phyloP scores from a whole-genome alignment of 352 stramenopile genomes.

The Elongisporangium prolatum region DNA sequence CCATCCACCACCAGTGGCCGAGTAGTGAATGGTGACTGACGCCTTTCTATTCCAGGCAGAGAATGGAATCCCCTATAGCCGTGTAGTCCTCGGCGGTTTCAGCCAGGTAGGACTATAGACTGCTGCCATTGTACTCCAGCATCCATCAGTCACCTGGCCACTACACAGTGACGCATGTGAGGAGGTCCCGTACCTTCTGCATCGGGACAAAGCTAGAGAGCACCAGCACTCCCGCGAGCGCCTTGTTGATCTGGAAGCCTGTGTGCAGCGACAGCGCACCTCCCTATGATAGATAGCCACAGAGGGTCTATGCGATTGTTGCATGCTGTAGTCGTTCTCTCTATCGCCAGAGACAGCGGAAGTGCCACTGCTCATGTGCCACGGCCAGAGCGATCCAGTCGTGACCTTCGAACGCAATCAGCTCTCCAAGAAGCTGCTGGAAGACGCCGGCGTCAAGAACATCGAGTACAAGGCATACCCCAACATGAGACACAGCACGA shows the following conservation, averaged over 20 bases:
- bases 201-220: constrained; percentile 73
- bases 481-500: constrained; percentile 50
- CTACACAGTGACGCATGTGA: too few relatives aligned
- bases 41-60: constrained; percentile 25
- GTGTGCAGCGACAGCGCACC: constrained; percentile 85
- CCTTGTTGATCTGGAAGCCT: constrained; percentile 53
- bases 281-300: neutral
- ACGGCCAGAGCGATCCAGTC: constrained; percentile 51
- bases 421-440: constrained; percentile 38
- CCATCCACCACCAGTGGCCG: neutral
- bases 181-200: constrained; percentile 17
- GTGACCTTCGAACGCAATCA: constrained; percentile 41
- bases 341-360: constrained; percentile 35
- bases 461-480: constrained; percentile 60
- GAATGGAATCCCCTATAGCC: constrained; percentile 69
- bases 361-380: constrained; percentile 65
- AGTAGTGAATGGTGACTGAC: neutral
- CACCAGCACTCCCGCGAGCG: constrained; percentile 63
- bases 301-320: too few relatives aligned
- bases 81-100: constrained; percentile 93
- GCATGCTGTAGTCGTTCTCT: constrained; percentile 27
- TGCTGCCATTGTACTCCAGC: neutral
- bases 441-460: constrained; percentile 35
- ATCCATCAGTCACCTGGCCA: too few relatives aligned
- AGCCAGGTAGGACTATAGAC: constrained; percentile 52